Conservation (phyloP, 2,329 filamentous ascomycete genomes). For the Fusarium sp. region DNA sequence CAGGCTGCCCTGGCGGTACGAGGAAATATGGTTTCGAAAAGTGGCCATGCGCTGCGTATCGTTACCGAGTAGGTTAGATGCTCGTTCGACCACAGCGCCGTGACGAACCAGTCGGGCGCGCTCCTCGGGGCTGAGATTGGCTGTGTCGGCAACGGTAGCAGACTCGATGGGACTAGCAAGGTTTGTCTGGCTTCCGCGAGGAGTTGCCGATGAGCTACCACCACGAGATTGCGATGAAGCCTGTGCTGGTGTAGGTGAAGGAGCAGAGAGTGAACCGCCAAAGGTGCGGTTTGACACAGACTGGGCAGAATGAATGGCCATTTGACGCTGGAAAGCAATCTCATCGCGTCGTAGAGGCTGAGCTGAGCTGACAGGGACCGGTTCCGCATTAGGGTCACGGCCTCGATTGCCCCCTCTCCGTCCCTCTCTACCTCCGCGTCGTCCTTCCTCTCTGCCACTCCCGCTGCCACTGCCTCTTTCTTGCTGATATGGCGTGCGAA, state of each 20-base stretch:
- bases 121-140: conserved; percentile 75
- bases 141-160: conserved; percentile 60
- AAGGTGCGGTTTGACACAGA: conserved; percentile 82
- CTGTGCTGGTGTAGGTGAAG: conserved; percentile 38
- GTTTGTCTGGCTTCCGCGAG: conserved; percentile 38
- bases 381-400: conserved; percentile 86
- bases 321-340: conserved; percentile 88
- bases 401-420: conserved; percentile 68
- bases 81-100: conserved; percentile 84
- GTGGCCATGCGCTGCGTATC: conserved; percentile 76
- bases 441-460: conserved; percentile 53
- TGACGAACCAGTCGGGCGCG: conserved; percentile 84
- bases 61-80: conserved; percentile 80
- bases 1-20: conserved; percentile 75
- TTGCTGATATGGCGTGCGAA: conserved; percentile 75
- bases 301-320: conserved; percentile 89
- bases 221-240: conserved; percentile 39
- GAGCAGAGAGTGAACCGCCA: conserved; percentile 77
- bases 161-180: conserved; percentile 55
- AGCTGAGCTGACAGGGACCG: conserved; percentile 77
- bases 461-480: conserved; percentile 57
- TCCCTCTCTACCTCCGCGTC: conserved; percentile 60
- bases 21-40: conserved; percentile 83
- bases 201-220: conserved; percentile 38
- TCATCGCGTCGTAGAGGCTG: conserved; percentile 87